Evolutionary conservation across 768 basidiomycete species (phyloP).

Genomic region (Termitomyces sp.): DNA sequence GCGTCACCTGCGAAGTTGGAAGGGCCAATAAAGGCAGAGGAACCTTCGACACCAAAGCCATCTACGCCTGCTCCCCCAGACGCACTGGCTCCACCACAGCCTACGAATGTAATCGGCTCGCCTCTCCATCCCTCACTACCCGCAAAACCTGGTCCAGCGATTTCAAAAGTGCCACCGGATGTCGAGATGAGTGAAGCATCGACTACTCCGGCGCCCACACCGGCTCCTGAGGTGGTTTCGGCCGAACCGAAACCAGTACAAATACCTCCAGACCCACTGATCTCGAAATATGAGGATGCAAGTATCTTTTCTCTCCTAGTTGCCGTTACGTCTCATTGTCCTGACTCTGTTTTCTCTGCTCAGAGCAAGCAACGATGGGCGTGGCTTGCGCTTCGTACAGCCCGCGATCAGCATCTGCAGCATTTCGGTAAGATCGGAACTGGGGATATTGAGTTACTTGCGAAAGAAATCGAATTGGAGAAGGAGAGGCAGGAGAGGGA

Average conservation of each 20-base stretch:
- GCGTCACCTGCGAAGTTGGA: constrained; percentile 11
- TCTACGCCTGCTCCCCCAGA: constrained; percentile 14
- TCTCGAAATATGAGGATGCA: constrained; percentile 62
- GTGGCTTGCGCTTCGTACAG: constrained; percentile 76
- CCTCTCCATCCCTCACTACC: constrained; percentile 67
- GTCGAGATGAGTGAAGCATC: constrained; percentile 23
- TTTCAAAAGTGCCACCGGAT: constrained; percentile 19
- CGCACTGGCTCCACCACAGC: constrained; percentile 20
- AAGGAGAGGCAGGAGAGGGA: constrained; percentile 38
- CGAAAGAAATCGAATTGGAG: constrained; percentile 48
- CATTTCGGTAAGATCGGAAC: constrained; percentile 81
- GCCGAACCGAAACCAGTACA: constrained; percentile 19
- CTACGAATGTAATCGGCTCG: constrained; percentile 28
- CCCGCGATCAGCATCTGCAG: constrained; percentile 66
- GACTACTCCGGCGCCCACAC: constrained; percentile 18
- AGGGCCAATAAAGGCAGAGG: constrained; percentile 12
- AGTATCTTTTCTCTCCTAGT: constrained; percentile 7
- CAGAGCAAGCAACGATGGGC: constrained; percentile 75
- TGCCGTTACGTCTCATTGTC: constrained; percentile 1
- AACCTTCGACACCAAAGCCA: constrained; percentile 6
- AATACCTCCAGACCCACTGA: constrained; percentile 37
- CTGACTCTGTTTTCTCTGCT: background rate
- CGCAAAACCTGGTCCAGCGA: constrained; percentile 53
- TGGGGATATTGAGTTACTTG: constrained; percentile 59
- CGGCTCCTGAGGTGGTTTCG: constrained; percentile 18